Evolutionary conservation across 352 stramenopile genomes (phyloP).

Genomic region (Phytopythium helicoides): DNA sequence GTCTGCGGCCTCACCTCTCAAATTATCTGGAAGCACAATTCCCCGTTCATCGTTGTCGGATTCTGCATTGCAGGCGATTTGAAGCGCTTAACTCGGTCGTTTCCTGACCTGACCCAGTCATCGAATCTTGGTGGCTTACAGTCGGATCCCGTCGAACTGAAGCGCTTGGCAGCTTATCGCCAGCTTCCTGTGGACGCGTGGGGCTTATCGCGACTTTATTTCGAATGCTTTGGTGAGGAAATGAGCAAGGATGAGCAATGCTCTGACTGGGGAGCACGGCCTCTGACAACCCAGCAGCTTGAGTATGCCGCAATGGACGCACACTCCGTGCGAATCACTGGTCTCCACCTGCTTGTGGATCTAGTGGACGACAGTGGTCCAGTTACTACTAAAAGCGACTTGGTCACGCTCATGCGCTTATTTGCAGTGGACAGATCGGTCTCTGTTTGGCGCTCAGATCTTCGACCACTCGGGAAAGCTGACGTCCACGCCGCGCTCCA

Average conservation of each 20-base stretch:
- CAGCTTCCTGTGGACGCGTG: slow-evolving; percentile 44
- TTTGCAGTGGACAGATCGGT: not conserved
- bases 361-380: slow-evolving; percentile 1
- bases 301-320: slow-evolving; percentile 59
- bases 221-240: slow-evolving; percentile 29
- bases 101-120: slow-evolving; percentile 26
- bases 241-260: slow-evolving; percentile 67
- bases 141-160: slow-evolving; percentile 45
- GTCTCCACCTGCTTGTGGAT: slow-evolving; percentile 45
- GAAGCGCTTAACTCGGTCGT: slow-evolving; percentile 45
- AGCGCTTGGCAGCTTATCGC: slow-evolving; percentile 45
- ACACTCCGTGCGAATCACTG: slow-evolving; percentile 41
- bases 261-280: slow-evolving; percentile 51
- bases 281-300: slow-evolving; percentile 37
- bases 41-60: slow-evolving; percentile 37
- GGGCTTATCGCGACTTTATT: slow-evolving; percentile 49
- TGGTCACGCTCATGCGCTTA: not conserved
- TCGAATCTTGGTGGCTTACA: not conserved
- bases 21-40: slow-evolving; percentile 33
- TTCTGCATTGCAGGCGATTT: slow-evolving; percentile 60
- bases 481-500: slow-evolving; percentile 38
- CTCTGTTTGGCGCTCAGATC: not conserved
- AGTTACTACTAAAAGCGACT: not conserved
- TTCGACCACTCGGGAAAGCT: slow-evolving; percentile 19
- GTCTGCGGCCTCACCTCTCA: slow-evolving; percentile 22